phyloP scores from a whole-genome alignment of 176 grass and related monocot genomes.

The Rhynchospora breviuscula region DNA sequence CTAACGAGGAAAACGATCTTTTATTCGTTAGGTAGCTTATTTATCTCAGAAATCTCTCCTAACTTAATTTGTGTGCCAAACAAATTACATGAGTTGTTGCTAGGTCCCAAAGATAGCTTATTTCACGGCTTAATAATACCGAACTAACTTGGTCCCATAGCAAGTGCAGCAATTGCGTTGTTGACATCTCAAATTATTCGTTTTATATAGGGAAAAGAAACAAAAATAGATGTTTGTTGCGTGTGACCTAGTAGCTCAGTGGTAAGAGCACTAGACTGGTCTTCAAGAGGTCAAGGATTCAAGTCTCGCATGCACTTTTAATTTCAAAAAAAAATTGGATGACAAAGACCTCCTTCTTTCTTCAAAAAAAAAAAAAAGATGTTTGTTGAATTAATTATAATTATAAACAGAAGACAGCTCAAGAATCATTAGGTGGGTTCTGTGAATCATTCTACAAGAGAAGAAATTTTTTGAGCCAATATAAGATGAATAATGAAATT shows the following conservation, averaged over 20 bases:
- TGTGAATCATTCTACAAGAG: neutral
- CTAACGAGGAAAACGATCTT: neutral
- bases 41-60: slow-evolving; percentile 7
- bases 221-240: neutral
- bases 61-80: slow-evolving; percentile 16
- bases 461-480: neutral
- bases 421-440: neutral
- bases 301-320: too few relatives aligned
- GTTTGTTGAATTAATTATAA: slow-evolving; percentile 1
- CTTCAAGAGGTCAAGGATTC: too few relatives aligned
- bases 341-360: too few relatives aligned
- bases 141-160: neutral
- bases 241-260: too few relatives aligned
- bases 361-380: too few relatives aligned
- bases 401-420: neutral
- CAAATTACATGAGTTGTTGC: slow-evolving; percentile 19
- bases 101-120: slow-evolving; percentile 6
- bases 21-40: slow-evolving; percentile 21
- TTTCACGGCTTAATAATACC: neutral
- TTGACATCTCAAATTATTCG: neutral
- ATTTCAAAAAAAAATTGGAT: too few relatives aligned
- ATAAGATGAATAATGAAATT: neutral
- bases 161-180: neutral
- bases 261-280: too few relatives aligned
- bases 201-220: neutral